Base-by-base conservation (phyloP, 352 stramenopile species). In the Blastocystis sp. region DNA sequence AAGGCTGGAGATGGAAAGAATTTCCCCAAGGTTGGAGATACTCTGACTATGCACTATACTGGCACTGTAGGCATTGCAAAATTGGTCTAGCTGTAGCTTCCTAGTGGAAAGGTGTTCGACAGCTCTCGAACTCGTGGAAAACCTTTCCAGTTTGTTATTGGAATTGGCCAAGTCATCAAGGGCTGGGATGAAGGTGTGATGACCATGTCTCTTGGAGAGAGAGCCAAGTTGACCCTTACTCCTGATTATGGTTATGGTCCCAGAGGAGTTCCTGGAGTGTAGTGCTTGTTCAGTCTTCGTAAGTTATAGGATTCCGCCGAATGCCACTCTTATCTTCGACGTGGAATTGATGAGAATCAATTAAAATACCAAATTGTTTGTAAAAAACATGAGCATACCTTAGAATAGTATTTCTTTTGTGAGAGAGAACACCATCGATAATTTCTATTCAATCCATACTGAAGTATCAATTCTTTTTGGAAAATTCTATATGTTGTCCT, bases 71-170 rank as follows among this genome's bases (percentile, higher is more conserved):
- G 56, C 0, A 3, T 43, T 13, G 20, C 24, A 5, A 26, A 37
- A 24, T 1, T 0, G 20, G n/a, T 9, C n/a, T 50, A 41, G 20
- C 18, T 9, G 5, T 85, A 85, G 73, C 78, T 89, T 6, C 50
- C 78, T n/a, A 89, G 66, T 90, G 96, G 96, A 62, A 93, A 93
- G 16, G 96, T 97, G 91, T 98, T 98, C 90, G 96, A 98, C 92
- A 96, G 93, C 91, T 97, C 94, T 78, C 93, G 94, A 79, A 95
- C 97, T 90, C 91, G 93, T 34, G 91, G 90, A 56, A 90, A 91
- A 76, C 78, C 91, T n/a, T 95, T 95, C 73, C 92, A 93, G 64
- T 95, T 95, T 76, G 91, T 88, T 11, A 93, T 95, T 54, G 93
- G 93, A 43, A 82, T 91, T 37, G 92, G 92, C 39, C 87, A 92